Conservation (phyloP, 139 green algal species). For the Coelastrella sp. region DNA sequence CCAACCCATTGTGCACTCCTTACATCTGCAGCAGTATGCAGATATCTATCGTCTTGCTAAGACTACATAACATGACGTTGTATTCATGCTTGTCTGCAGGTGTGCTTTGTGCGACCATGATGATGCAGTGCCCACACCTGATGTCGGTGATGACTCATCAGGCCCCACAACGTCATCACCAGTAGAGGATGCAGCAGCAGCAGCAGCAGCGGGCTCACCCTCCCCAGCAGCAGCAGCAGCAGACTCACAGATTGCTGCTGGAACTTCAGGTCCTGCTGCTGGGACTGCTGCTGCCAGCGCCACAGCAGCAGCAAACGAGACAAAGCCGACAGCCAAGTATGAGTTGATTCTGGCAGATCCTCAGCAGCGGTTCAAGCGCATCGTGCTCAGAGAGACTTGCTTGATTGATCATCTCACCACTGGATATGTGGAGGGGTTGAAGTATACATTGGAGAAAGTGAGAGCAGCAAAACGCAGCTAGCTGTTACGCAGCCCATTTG, state of each 20-base stretch:
- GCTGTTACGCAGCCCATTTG: background rate
- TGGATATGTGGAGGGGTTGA: constrained; percentile 38
- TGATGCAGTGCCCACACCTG: background rate
- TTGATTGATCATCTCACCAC: constrained; percentile 35
- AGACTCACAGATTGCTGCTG: background rate
- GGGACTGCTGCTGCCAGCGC: background rate
- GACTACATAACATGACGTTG: too few relatives aligned
- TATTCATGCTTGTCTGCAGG: too few relatives aligned
- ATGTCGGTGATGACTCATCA: too few relatives aligned
- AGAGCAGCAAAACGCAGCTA: background rate
- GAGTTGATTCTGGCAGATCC: constrained; percentile 39
- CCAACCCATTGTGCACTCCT: too few relatives aligned
- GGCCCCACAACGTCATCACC: background rate
- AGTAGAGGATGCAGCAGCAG: background rate
- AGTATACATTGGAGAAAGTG: constrained; percentile 2
- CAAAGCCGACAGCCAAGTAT: constrained; percentile 11
- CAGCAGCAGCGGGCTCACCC: background rate
- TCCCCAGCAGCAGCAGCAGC: constrained; percentile 9
- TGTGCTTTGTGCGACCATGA: background rate
- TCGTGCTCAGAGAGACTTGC: constrained; percentile 45
- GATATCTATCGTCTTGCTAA: too few relatives aligned
- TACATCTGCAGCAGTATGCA: too few relatives aligned
- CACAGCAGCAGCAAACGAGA: background rate
- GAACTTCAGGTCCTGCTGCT: background rate
- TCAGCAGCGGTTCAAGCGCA: constrained; percentile 35